phyloP scores from a whole-genome alignment of 2,329 filamentous ascomycete genomes.

The Fusarium protoensiforme region DNA sequence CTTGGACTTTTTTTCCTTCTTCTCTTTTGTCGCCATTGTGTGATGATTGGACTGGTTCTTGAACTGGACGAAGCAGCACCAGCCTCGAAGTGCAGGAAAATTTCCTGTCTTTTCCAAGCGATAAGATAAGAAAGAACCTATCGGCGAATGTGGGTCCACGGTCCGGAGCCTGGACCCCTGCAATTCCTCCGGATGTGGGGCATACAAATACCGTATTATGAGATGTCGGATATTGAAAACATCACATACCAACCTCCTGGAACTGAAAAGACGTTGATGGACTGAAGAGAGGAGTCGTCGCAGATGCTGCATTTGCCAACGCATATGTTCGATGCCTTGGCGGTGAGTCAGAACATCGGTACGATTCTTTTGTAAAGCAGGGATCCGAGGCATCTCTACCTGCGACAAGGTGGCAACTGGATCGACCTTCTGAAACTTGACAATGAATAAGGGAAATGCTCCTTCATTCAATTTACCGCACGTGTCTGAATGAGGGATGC shows the following conservation, averaged over 20 bases:
- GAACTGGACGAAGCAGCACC: neutral
- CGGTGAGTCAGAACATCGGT: neutral
- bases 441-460: neutral
- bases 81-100: slow-evolving; percentile 6
- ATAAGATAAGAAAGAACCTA: slow-evolving; percentile 42
- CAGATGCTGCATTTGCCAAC: neutral
- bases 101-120: slow-evolving; percentile 27
- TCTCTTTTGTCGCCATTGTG: slow-evolving; percentile 44
- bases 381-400: neutral
- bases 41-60: slow-evolving; percentile 9
- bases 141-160: slow-evolving; percentile 22
- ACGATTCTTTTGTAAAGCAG: neutral
- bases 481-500: neutral
- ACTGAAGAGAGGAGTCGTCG: neutral
- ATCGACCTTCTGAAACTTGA: neutral
- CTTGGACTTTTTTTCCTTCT: slow-evolving; percentile 38
- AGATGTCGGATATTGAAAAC: slow-evolving; percentile 4
- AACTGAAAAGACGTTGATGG: slow-evolving; percentile 13
- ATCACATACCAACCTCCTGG: slow-evolving; percentile 8
- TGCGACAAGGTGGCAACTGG: neutral
- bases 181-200: slow-evolving; percentile 21
- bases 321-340: neutral
- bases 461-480: neutral
- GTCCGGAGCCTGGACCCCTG: slow-evolving; percentile 24
- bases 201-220: slow-evolving; percentile 14